Base-by-base conservation (phyloP, 2,329 filamentous ascomycete genomes). In the Exophiala xenobiotica region DNA sequence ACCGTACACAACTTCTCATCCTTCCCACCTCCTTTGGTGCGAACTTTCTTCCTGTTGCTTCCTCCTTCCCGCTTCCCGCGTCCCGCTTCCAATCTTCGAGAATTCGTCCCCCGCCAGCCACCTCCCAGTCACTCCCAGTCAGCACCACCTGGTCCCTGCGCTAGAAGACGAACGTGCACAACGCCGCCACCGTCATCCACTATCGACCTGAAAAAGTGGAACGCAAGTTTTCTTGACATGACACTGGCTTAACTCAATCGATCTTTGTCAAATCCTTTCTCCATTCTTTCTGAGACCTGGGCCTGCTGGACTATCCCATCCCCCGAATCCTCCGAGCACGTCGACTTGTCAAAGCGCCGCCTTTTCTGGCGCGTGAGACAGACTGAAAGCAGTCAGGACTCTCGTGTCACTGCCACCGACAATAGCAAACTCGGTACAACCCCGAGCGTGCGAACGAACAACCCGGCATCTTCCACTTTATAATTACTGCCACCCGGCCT, bases 171-270 rank as follows among this genome's bases (percentile, higher is more conserved):
- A 20, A 24, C 38, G 6, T 23, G 22, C 19, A 22, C 5, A 33
- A 33, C 38, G 38, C 38, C 38, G 22, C 38, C 38, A 40, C 38
- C 38, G 22, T 40, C 38, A 22, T 22, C 8, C 16, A n/a, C 11
- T 14, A 23, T n/a, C 19, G 23, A 22, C 22, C 38, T 20, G 6
- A 35, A 35, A 35, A 35, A 35, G 31, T 35, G 31, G 31, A 35
- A 35, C 5, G 2, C 5, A 6, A 12, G 31, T 5, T 35, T 14
- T 9, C 31, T 24, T 20, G 38, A 40, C 38, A 14, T 40, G 38
- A 22, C 38, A 40, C 38, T 22, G 38, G 22, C 29, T 33, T 23
- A 22, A 22, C 38, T 40, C 20, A 22, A 40, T 12, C 7, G 12
- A 18, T 18, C 37, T 7, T 22, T 12, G 12, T 39, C 37, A 7